Percentiles rank a stretch among this genome's conserved stretches.
Conservation (phyloP, 331 rosid genomes). For the Telfairia occidentalis region DNA sequence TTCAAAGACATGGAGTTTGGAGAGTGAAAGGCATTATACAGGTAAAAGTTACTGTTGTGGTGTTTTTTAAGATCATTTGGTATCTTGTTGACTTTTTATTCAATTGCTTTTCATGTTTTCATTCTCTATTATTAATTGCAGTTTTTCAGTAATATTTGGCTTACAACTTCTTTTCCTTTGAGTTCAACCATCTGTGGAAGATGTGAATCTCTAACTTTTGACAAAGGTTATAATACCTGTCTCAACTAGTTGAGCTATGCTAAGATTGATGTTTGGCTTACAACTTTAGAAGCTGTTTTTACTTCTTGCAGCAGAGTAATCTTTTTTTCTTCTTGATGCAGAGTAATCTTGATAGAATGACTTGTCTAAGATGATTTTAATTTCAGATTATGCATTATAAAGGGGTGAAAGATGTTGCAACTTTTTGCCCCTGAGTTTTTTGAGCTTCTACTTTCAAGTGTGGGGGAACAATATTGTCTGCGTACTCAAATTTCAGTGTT, state of each 20-base stretch:
- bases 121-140: background rate
- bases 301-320: background rate
- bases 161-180: no score
- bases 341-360: background rate
- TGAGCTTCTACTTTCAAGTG: background rate
- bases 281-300: background rate
- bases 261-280: no score
- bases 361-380: background rate
- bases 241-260: no score
- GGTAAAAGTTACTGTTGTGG: conserved; percentile 24
- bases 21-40: conserved; percentile 94
- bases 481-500: background rate
- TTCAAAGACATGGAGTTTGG: conserved; percentile 82
- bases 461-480: background rate
- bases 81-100: background rate
- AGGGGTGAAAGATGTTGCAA: background rate
- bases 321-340: background rate
- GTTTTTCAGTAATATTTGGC: background rate
- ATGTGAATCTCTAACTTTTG: no score
- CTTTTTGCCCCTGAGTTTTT: no score
- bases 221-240: no score
- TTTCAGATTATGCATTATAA: background rate
- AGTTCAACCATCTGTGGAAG: no score
- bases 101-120: background rate
- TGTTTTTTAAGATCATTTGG: background rate